Percentiles rank a stretch among this genome's conserved stretches.
phyloP scores from a whole-genome alignment of 2,329 filamentous ascomycete species.

The Zalaria sp. region DNA sequence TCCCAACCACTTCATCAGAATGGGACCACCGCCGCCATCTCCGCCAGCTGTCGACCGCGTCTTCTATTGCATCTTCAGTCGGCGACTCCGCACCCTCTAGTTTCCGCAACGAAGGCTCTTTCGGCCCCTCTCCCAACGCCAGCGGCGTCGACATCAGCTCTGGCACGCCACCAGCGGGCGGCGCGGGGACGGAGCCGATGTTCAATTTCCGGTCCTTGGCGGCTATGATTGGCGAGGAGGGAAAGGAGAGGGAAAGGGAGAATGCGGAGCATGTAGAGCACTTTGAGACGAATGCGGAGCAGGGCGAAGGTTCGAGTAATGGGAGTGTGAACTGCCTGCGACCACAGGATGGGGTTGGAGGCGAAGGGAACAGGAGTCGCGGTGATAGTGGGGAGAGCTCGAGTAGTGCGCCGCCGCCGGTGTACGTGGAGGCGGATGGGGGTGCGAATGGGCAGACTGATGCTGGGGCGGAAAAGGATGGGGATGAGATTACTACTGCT shows the following conservation, averaged over 20 bases:
- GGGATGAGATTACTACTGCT: slow-evolving; percentile 11
- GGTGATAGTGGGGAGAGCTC: slow-evolving; percentile 14
- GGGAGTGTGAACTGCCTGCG: slow-evolving; percentile 4
- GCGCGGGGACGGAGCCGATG: slow-evolving; percentile 55
- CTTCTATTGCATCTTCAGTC: slow-evolving; percentile 66
- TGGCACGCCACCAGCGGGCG: slow-evolving; percentile 33
- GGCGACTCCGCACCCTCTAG: slow-evolving; percentile 47
- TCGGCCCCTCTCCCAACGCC: slow-evolving; percentile 31
- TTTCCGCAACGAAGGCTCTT: slow-evolving; percentile 14
- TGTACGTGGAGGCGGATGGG: not conserved
- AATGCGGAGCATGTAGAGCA: slow-evolving; percentile 23
- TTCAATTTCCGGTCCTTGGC: slow-evolving; percentile 86
- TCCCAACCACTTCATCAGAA: slow-evolving; percentile 8
- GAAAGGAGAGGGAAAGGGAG: slow-evolving; percentile 27
- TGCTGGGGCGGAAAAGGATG: no score
- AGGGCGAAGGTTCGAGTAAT: slow-evolving; percentile 9
- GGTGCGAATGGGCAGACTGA: no score
- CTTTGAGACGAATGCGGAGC: slow-evolving; percentile 3
- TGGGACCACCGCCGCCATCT: slow-evolving; percentile 18
- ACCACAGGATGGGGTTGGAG: not conserved
- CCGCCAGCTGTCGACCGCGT: slow-evolving; percentile 75
- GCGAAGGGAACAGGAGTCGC: slow-evolving; percentile 10
- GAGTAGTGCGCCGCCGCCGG: slow-evolving; percentile 3
- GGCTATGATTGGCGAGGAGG: slow-evolving; percentile 62
- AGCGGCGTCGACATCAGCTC: slow-evolving; percentile 23